Base-by-base conservation (phyloP, 257 asterid genomes). In the Striga asiatica region DNA sequence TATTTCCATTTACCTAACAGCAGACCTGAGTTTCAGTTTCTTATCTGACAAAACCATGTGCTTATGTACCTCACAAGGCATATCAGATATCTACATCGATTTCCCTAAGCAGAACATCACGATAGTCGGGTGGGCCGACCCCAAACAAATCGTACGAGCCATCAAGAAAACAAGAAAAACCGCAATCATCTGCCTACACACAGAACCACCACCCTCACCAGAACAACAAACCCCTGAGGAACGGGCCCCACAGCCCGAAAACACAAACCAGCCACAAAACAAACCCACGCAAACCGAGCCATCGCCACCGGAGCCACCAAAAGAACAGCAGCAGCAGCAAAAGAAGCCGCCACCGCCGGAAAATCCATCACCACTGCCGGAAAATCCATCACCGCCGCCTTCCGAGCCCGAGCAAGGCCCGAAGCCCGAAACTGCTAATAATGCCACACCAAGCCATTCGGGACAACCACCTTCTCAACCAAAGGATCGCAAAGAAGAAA, bases 41-140 rank as follows among this genome's bases (percentile, higher is more conserved):
- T n/a, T n/a, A n/a, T n/a, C 58, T 62, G 43, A 56, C 68, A 17
- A 8, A n/a, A 28, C n/a, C n/a, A n/a, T 50, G 48, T 38, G 14
- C 55, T 21, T 19, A 10, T 6, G 12, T 32, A 29, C 8, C 10
- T 54, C 16, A 9, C 69, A 88, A n/a, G 97, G 94, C 56, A 82
- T 88, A 65, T 63, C 62, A 27, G 95, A 88, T 43, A 74, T 82
- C 43, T 78, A 84, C 49, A 61, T 88, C 20, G 95, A 88, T 62
- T 71, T 82, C 43, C 82, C 91, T 46, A 83, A 78, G 61, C 97
- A 88, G 54, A 88, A 78, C 62, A 38, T 88, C 53, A 82, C 81
- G 20, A 69, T 88, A 68, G 68, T 84, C 29, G 97, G 97, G 63
- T 74, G 84, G 76, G 97, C 80, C 3, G 97, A 88, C 50, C 93